A percentile compares a stretch with the other conserved stretches of the same genome.
Evolutionary conservation across 192 early-diverging fungal species (phyloP).

Genomic region (Coemansia sp.): DNA sequence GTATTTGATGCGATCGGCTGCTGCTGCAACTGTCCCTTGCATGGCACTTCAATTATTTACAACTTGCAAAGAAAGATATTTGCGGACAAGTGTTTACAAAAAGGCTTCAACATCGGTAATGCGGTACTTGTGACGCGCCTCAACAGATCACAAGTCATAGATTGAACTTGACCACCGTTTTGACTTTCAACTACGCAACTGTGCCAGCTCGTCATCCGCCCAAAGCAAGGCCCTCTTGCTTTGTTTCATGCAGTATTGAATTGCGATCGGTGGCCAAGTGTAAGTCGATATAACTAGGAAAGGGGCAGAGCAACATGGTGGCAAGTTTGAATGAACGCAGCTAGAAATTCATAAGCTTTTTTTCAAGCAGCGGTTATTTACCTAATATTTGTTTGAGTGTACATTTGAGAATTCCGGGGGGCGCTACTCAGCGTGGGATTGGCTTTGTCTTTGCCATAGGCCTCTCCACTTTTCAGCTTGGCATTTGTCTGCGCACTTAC

Average conservation of each 20-base stretch:
- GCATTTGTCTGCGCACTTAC: not conserved
- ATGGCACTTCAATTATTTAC: not conserved
- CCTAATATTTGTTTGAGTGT: not conserved
- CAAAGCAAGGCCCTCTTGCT: not conserved
- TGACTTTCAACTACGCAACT: not conserved
- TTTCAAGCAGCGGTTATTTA: not conserved
- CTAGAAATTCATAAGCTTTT: not conserved
- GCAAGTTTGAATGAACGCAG: too few relatives aligned
- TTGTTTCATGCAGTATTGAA: not conserved
- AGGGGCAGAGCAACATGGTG: not conserved
- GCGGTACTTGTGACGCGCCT: not conserved
- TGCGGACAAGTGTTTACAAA: not conserved
- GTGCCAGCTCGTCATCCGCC: not conserved
- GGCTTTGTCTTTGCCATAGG: slow-evolving; percentile 13
- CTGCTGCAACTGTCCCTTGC: not conserved
- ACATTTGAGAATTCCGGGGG: not conserved
- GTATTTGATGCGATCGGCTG: not conserved
- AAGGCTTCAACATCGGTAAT: not conserved
- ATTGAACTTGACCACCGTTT: not conserved
- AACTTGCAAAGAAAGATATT: not conserved
- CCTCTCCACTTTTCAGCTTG: slow-evolving; percentile 13
- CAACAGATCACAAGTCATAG: not conserved
- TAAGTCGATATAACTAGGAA: not conserved
- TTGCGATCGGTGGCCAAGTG: not conserved
- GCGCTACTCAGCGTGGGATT: slow-evolving; percentile 12